Percentiles rank a stretch among this genome's conserved stretches.
Conservation (phyloP, 768 basidiomycete species). For the Mycena amicta region DNA sequence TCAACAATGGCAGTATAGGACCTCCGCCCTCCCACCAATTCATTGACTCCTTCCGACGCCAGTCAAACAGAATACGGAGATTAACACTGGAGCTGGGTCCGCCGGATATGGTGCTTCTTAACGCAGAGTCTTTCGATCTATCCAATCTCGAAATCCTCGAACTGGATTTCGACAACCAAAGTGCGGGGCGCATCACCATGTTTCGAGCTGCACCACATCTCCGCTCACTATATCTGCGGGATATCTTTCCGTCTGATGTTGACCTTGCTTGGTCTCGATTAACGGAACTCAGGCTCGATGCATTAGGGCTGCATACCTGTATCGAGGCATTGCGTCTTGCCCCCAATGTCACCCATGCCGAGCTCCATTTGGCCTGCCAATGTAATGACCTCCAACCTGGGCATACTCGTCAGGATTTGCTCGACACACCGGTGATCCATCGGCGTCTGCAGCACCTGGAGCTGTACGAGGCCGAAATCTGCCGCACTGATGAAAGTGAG, state of each 20-base stretch:
- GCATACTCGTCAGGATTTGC: not conserved
- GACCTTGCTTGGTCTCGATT: not conserved
- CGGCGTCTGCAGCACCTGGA: not conserved
- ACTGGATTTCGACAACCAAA: not conserved
- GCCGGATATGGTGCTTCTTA: not conserved
- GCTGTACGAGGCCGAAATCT: not conserved
- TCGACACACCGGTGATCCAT: not conserved
- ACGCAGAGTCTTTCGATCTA: not conserved
- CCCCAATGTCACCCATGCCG: not conserved
- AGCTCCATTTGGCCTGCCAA: not conserved
- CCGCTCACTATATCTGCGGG: not conserved
- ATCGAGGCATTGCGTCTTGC: not conserved
- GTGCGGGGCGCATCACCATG: not conserved
- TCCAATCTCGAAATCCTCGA: not conserved
- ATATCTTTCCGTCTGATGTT: not conserved
- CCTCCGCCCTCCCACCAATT: not conserved
- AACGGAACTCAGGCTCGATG: not conserved
- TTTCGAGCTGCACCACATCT: not conserved
- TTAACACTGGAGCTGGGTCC: not conserved
- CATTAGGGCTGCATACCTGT: not conserved
- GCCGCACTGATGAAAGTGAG: not conserved
- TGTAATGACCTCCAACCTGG: not conserved
- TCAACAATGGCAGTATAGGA: not conserved
- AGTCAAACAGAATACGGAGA: not conserved
- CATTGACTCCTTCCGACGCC: not conserved